Conservation (phyloP, 192 early-diverging fungal genomes). For the Backusella parvicylindrica region DNA sequence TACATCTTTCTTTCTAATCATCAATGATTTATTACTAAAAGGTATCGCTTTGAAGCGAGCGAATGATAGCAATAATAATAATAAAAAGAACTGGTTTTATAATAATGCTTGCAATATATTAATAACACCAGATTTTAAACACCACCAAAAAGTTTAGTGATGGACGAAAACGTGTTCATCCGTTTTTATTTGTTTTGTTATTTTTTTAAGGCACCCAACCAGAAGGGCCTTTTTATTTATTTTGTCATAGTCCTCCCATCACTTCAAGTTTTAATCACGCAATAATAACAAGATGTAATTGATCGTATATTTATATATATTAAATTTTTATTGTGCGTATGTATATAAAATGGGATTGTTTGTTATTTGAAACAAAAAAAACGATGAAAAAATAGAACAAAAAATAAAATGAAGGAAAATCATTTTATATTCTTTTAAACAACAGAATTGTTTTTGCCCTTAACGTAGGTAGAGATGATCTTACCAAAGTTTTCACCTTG, state of each 20-base stretch:
- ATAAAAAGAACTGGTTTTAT: background rate
- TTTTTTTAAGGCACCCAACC: background rate
- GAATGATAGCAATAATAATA: background rate
- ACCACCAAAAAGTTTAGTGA: background rate
- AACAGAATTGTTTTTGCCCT: constrained; percentile 5
- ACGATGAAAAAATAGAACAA: background rate
- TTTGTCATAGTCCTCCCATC: too few species aligned
- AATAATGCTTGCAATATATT: background rate
- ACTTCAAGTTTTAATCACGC: background rate
- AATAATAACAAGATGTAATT: background rate
- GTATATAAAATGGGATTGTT: background rate
- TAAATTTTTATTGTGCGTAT: background rate
- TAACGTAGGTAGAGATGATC: constrained; percentile 31
- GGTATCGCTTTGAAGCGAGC: background rate
- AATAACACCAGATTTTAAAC: background rate
- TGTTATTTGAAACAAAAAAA: background rate
- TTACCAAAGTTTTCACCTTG: constrained; percentile 63
- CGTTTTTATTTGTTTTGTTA: too few species aligned
- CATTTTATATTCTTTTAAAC: background rate
- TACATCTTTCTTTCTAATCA: background rate
- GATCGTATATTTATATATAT: background rate
- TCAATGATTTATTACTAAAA: background rate
- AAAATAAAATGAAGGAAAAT: background rate
- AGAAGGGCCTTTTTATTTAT: background rate
- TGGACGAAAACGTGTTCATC: background rate